These are phyloP conservation scores for Puccinia horiana DNA, from an alignment of 1,284 basidiomycete species.

Conservation along the genomic window DNA sequence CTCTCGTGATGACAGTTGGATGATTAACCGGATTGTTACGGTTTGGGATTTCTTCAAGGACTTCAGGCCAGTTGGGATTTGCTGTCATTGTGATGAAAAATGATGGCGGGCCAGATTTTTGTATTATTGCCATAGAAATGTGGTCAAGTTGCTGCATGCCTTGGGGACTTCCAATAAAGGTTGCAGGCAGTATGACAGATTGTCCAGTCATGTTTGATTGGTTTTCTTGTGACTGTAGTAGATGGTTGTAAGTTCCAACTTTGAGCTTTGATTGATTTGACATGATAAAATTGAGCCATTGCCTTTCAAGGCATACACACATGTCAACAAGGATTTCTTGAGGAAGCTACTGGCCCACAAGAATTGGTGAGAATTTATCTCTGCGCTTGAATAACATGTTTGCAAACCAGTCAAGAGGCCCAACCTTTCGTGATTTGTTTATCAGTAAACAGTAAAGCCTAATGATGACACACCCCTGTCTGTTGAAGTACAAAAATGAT, in stretches of 20 bases:
- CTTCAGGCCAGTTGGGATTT: constrained; percentile 58
- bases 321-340: constrained; percentile 18
- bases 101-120: constrained; percentile 56
- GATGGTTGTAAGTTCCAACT: background rate
- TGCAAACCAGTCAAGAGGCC: constrained; percentile 9
- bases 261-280: background rate
- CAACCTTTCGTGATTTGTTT: background rate
- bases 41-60: background rate
- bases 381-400: background rate
- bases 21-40: background rate
- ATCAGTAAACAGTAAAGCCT: no score
- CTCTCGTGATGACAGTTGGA: constrained; percentile 1
- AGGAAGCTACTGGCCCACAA: background rate
- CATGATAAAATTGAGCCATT: background rate
- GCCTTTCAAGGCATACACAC: background rate
- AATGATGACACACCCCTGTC: background rate
- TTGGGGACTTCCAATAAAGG: constrained; percentile 58
- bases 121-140: constrained; percentile 59
- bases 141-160: constrained; percentile 60
- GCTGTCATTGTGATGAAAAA: constrained; percentile 61
- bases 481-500: background rate
- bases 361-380: background rate
- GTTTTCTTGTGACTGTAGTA: background rate
- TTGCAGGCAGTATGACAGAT: constrained; percentile 58
- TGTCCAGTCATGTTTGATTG: constrained; percentile 23